These are phyloP conservation scores for Paramecium bursaria DNA, from an alignment of 73 alveolate genomes.

Conservation along the genomic window DNA sequence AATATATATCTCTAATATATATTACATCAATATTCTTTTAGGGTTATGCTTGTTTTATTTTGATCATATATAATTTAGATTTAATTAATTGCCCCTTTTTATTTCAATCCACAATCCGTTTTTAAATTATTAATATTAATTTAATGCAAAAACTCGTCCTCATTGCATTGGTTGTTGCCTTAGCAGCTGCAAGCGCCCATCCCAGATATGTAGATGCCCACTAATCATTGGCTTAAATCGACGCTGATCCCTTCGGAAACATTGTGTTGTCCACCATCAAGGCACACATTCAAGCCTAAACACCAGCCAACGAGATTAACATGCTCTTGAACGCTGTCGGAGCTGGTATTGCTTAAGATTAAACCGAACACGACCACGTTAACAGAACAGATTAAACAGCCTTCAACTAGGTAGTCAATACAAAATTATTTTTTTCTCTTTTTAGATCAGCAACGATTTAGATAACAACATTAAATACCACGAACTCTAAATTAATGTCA, in stretches of 20 bases:
- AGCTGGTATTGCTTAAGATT: conserved; percentile 56
- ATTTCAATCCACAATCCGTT: too few relatives aligned
- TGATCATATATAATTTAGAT: too few relatives aligned
- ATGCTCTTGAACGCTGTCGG: conserved; percentile 59
- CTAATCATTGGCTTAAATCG: conserved; percentile 40
- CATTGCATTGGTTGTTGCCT: conserved; percentile 57
- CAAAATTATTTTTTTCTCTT: background rate
- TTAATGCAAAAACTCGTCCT: conserved; percentile 47
- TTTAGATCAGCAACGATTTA: conserved; percentile 27
- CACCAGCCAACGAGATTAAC: conserved; percentile 62
- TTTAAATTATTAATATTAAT: conserved; percentile 49
- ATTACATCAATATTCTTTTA: too few relatives aligned
- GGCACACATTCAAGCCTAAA: conserved; percentile 55
- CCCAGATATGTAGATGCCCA: conserved; percentile 49
- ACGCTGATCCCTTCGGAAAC: conserved; percentile 57
- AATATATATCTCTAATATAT: too few relatives aligned
- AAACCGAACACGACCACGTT: conserved; percentile 38
- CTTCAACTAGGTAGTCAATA: too few relatives aligned
- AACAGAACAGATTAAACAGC: too few relatives aligned
- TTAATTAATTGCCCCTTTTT: too few relatives aligned
- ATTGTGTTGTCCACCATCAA: conserved; percentile 44
- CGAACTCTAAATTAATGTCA: background rate
- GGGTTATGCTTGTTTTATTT: too few relatives aligned
- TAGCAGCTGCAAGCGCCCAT: conserved; percentile 27
- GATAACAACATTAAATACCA: conserved; percentile 45